phyloP scores from a whole-genome alignment of 768 basidiomycete genomes.

The Auricularia sp. region DNA sequence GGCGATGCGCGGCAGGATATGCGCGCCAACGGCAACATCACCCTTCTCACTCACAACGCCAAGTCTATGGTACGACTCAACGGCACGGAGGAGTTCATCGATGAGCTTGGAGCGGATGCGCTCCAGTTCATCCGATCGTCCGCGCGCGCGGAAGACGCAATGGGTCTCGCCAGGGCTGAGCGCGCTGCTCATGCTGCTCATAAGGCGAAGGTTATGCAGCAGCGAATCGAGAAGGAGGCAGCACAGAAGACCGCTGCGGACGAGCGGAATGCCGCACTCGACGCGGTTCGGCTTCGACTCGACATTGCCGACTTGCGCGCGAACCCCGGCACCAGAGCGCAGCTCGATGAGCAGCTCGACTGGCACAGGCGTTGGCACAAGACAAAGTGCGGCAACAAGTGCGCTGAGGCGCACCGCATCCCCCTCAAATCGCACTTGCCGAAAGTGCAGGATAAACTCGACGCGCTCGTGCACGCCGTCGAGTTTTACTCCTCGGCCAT shows the following conservation, averaged over 20 bases:
- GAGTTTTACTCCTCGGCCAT: not conserved
- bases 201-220: not conserved
- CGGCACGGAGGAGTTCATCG: not conserved
- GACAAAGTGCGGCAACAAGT: not conserved
- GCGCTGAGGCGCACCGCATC: not conserved
- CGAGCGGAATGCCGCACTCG: not conserved
- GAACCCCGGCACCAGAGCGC: not conserved
- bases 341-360: not conserved
- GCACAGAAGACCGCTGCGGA: not conserved
- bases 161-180: not conserved
- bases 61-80: not conserved
- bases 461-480: not conserved
- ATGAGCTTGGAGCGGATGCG: not conserved
- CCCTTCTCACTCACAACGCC: not conserved
- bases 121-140: not conserved
- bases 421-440: not conserved
- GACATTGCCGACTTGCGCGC: not conserved
- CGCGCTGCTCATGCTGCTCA: not conserved
- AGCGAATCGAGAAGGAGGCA: not conserved
- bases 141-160: not conserved
- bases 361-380: not conserved
- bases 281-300: not conserved
- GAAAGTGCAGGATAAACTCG: not conserved
- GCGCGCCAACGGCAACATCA: not conserved
- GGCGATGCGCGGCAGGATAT: conserved; percentile 7